Evolutionary conservation across 805 yeast species (phyloP), one percentile per base, ranked within the genome.

Genomic region (Saccharomycopsis sp.): DNA sequence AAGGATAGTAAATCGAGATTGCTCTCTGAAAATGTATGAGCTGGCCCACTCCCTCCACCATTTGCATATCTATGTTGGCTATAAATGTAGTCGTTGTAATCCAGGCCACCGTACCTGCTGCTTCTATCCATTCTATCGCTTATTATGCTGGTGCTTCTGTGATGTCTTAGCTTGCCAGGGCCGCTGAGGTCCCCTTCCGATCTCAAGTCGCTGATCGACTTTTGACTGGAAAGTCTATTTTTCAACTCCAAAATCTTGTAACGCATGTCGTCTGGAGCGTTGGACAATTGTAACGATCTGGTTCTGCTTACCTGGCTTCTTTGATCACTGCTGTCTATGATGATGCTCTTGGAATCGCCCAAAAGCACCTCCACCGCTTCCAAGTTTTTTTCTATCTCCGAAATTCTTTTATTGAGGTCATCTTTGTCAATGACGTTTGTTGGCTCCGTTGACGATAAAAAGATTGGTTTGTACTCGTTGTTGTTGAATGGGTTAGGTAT

Each of bases 401-500:
- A 36, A 9, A 46, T 27, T 7, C 49, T 25, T 17, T 31, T 39
- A 18, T 23, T 30, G 10, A 46, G 29, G 9, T 43, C 49, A 30
- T 29, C 36, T 36, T 42, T 36, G 6, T 38, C 36, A 18, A 38
- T 36, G 9, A 42, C 36, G 7, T 22, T 32, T 2, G 49, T n/a
- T 17, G 31, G 42, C 12, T 43, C 40, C 10, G 46, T 36, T 17
- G 42, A 41, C 45, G 36, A 45, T 3, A 46, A 32, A 27, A 46
- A 46, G 20, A 46, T 46, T 15, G 49, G 49, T 26, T 43, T 42
- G 30, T 46, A 46, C 37, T 42, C 46, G 33, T 34, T 46, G 38
- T 46, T 43, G 26, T 43, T 42, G 43, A 46, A 46, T 10, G 49
- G 49, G 31, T 46, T 46, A 15, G 49, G 49, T 18, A 46, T 46